Base-by-base conservation (phyloP, 345 rosid genomes). In the Raphanus raphanistrum region DNA sequence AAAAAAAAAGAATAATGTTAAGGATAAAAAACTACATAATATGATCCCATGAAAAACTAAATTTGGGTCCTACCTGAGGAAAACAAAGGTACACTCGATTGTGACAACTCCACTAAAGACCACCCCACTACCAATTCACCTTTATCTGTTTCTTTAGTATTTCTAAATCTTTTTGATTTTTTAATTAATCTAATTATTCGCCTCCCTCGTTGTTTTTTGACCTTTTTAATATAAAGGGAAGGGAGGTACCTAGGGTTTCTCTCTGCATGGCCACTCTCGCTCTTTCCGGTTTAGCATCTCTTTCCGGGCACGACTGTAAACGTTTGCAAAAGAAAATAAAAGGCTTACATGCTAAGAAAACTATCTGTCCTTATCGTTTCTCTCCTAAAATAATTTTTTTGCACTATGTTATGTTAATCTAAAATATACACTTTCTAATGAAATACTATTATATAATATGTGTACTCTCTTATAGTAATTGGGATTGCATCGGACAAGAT, bases 31-130 rank as follows among this genome's bases (percentile, higher is more conserved):
- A 57, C 27, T 13, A 74, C 29, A 32, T 45, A 45, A 45, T 45
- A 76, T 59, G 59, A 63, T 71, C 66, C 61, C 66, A 78, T 31
- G 72, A 59, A 66, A 45, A 66, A 29, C 41, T 57, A 78, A 70
- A 63, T 5, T 57, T 54, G 79, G 82, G 75, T 69, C 82, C 58
- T 55, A 41, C 71, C 35, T 21, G 66, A 63, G 79, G 75, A 54
- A 79, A 79, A 79, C 76, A 74, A 80, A 69, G 82, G 82, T 80
- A 70, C 82, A 80, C 79, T 80, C 82, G 82, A 80, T 80, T 74
- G 58, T 74, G 82, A 80, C 82, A 74, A 80, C 72, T 80, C 82
- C 82, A 80, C 82, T 79, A 70, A 74, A 80, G 82, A 80, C 82
- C 82, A 80, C 68, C 76, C 79, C 79, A 80, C 82, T 74, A 80